Conservation (phyloP, 2,329 filamentous ascomycete genomes). For the Colletotrichum sansevieriae region DNA sequence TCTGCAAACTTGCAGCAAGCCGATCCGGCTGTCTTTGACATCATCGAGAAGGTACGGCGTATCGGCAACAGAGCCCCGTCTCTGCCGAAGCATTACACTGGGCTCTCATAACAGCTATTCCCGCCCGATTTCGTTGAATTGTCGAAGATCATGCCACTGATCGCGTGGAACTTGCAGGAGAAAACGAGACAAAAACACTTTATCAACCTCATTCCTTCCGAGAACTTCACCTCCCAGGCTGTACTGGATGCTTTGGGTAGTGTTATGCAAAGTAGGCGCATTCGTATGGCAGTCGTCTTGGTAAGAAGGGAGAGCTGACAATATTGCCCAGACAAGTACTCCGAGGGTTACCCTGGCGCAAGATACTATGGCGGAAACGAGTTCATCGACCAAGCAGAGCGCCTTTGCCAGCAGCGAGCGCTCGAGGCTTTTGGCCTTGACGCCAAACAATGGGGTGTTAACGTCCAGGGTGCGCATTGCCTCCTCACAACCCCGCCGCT, state of each 20-base stretch:
- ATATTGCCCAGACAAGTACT: conserved; percentile 85
- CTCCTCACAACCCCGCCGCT: background rate
- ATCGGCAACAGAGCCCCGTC: background rate
- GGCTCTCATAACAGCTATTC: too few species aligned
- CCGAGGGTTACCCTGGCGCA: conserved; percentile 95
- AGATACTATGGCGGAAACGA: conserved; percentile 98
- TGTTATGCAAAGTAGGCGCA: conserved; percentile 86
- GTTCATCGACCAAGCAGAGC: conserved; percentile 92
- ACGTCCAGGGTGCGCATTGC: conserved; percentile 73
- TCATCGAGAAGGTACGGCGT: conserved; percentile 83
- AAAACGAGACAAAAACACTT: conserved; percentile 97
- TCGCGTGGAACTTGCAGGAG: conserved; percentile 71
- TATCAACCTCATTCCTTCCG: conserved; percentile 95
- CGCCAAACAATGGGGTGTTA: conserved; percentile 93
- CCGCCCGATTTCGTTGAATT: background rate
- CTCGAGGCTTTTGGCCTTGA: conserved; percentile 88
- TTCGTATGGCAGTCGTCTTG: background rate
- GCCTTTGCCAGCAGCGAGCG: conserved; percentile 90
- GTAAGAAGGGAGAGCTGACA: conserved; percentile 46
- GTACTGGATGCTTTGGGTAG: conserved; percentile 92
- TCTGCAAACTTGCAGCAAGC: conserved; percentile 83
- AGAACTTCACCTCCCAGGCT: conserved; percentile 95
- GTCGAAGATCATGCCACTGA: conserved; percentile 16
- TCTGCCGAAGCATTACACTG: background rate
- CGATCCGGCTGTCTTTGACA: conserved; percentile 88